These are phyloP conservation scores for Boechera retrofracta DNA, from an alignment of 345 rosid species.

Conservation along the genomic window DNA sequence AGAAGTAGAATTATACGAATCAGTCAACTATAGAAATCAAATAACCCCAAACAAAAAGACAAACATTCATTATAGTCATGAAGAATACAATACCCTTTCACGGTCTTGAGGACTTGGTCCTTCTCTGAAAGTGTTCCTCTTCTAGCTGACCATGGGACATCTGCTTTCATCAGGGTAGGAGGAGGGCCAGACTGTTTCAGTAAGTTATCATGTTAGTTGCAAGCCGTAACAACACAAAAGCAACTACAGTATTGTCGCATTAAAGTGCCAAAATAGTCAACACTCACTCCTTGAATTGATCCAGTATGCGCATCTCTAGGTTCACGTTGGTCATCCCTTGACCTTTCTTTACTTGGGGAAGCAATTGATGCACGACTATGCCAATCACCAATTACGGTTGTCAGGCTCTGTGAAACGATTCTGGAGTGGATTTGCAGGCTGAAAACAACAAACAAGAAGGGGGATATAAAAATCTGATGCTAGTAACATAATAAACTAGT, in stretches of 20 bases:
- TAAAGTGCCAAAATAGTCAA: not conserved
- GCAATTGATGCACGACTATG: conserved; percentile 69
- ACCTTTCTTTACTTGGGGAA: conserved; percentile 70
- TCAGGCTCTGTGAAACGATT: conserved; percentile 79
- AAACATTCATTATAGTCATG: not conserved
- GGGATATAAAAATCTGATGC: not conserved
- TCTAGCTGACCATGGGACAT: conserved; percentile 89
- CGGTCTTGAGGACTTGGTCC: conserved; percentile 83
- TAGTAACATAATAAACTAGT: not conserved
- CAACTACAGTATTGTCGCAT: conserved; percentile 2
- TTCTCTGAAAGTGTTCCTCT: conserved; percentile 81
- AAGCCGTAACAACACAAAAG: not conserved
- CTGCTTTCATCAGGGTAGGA: conserved; percentile 79
- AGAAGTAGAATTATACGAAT: conserved; percentile 10
- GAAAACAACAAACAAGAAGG: conserved; percentile 33
- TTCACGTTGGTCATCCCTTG: conserved; percentile 64
- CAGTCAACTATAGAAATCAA: conserved; percentile 1
- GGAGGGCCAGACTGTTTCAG: conserved; percentile 69
- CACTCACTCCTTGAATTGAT: conserved; percentile 62
- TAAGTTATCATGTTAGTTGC: conserved; percentile 16
- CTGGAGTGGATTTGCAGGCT: conserved; percentile 60
- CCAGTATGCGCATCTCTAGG: conserved; percentile 52
- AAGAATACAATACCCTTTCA: conserved; percentile 72
- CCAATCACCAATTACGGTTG: conserved; percentile 97
- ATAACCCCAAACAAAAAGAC: not conserved